A percentile compares a stretch with the other conserved stretches of the same genome.
Conservation (phyloP, 169 alveolate genomes). For the Eimeria falciformis region DNA sequence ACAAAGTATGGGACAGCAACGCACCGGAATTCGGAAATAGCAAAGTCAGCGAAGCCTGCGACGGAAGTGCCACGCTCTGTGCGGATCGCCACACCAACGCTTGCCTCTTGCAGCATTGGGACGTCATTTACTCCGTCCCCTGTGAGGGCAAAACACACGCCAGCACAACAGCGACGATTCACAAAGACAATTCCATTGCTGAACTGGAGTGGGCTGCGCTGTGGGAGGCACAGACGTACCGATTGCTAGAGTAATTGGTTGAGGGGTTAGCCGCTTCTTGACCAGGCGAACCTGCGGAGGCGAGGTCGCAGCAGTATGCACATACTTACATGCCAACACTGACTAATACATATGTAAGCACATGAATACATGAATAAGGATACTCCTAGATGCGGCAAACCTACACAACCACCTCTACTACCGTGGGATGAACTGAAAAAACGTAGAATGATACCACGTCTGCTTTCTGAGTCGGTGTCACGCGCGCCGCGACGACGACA, state of each 20-base stretch:
- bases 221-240: conserved; percentile 17
- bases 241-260: conserved; percentile 72
- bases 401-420: too few species aligned
- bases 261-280: conserved; percentile 68
- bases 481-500: conserved; percentile 96
- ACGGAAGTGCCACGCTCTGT: conserved; percentile 96
- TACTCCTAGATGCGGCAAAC: too few species aligned
- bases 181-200: too few species aligned
- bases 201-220: background rate
- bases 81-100: conserved; percentile 98
- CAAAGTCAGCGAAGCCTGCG: conserved; percentile 76
- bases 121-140: conserved; percentile 99
- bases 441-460: conserved; percentile 88
- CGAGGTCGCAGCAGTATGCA: background rate
- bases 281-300: conserved; percentile 59
- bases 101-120: conserved; percentile 98
- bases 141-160: conserved; percentile 31
- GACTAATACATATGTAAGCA: background rate
- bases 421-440: too few species aligned
- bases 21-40: conserved; percentile 68
- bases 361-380: background rate
- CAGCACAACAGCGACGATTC: too few species aligned
- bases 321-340: background rate
- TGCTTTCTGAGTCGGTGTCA: conserved; percentile 97
- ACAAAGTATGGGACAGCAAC: background rate